Base-by-base conservation (phyloP, 331 rosid species). In the Ulmus americana region DNA sequence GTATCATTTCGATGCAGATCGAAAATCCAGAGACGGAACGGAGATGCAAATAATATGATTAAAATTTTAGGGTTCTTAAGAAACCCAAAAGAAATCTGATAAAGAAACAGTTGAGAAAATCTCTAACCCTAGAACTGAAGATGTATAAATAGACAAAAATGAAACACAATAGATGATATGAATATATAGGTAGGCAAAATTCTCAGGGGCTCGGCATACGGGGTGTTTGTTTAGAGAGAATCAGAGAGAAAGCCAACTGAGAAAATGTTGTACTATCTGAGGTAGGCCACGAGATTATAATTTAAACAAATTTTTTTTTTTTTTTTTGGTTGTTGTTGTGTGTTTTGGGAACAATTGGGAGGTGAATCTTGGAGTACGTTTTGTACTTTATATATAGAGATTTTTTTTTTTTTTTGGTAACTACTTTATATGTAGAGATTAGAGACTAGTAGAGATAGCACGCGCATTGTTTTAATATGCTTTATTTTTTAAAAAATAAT, bases 291-390 rank as follows among this genome's bases (percentile, higher is more conserved):
- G 35, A 28, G 35, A 28, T 28, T 28, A 28, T 28, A 0, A 28
- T 28, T 2, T 28, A 28, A 28, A 28, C 35, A 2, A 28, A 28
- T 22, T 22, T 22, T 22, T 22, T 22, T 0, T 28, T 28, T 28
- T 22, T 22, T 22, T 28, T 28, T 28, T 28, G 35, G 3, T 28
- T 28, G 3, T 28, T 28, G 35, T 28, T 28, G 35, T 28, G 35
- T 28, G 35, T 28, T 28, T 28, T 28, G 0, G 35, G 35, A 28
- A 28, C 35, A 28, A 28, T 28, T 28, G 35, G 35, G 35, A 2
- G 35, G 35, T 18, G 58, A 20, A 53, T 53, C 58, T 53, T 53
- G 40, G 58, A 53, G 58, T 53, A 53, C 58, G 9, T 28, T 28
- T 28, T 28, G 35, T 28, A 28, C 35, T 28, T 28, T 28, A 28